Conservation (phyloP, 371 early-diverging fungal genomes). For the Scutellospora calospora region DNA sequence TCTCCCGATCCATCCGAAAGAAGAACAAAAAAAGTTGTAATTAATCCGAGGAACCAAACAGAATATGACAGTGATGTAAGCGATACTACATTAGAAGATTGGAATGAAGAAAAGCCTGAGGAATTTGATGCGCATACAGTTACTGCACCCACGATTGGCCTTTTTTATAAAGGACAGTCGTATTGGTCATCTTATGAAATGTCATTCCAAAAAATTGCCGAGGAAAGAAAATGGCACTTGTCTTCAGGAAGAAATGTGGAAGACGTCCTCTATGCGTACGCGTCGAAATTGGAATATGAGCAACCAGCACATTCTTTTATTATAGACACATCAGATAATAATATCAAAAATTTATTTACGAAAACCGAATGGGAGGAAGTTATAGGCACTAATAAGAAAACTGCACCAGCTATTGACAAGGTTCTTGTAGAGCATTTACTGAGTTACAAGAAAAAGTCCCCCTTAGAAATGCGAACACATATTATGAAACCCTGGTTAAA, state of each 20-base stretch:
- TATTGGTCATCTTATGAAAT: slow-evolving; percentile 16
- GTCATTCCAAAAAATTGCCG: slow-evolving; percentile 2
- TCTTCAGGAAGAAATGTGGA: slow-evolving; percentile 22
- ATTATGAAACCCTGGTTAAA: slow-evolving; percentile 8
- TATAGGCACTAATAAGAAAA: slow-evolving; percentile 19
- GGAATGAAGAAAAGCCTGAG: neutral
- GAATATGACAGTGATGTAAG: neutral
- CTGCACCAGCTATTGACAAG: neutral
- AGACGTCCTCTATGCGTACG: slow-evolving; percentile 17
- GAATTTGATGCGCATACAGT: neutral
- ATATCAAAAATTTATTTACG: slow-evolving; percentile 11
- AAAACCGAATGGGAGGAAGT: slow-evolving; percentile 11
- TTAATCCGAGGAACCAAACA: neutral
- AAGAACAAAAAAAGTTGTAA: neutral
- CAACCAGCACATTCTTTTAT: slow-evolving; percentile 28
- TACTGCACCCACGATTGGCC: neutral
- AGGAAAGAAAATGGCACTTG: slow-evolving; percentile 26
- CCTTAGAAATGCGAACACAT: neutral
- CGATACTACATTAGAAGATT: neutral
- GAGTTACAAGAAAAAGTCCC: slow-evolving; percentile 11
- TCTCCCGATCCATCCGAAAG: neutral
- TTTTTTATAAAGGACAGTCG: neutral
- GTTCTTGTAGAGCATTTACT: slow-evolving; percentile 2
- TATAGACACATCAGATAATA: slow-evolving; percentile 30
- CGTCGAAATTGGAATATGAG: slow-evolving; percentile 27